A percentile compares a stretch with the other conserved stretches of the same genome.
Evolutionary conservation across 495 filamentous ascomycete species (phyloP).

Genomic region (Evernia prunastri): DNA sequence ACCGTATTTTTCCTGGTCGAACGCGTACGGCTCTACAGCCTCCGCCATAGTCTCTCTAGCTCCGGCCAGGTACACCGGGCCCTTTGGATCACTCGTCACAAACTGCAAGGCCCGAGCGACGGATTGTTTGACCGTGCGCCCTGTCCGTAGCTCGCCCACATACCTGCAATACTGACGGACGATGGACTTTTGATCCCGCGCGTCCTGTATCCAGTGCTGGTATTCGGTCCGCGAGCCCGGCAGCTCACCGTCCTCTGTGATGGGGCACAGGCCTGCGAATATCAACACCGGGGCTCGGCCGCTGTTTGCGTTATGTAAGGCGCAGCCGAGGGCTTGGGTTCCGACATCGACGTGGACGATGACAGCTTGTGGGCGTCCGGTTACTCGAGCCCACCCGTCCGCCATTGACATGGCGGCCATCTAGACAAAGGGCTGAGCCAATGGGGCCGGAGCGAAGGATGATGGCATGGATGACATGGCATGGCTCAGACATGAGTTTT

Average conservation of each 20-base stretch:
- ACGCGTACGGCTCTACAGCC: constrained; percentile 47
- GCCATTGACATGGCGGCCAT: constrained; percentile 98
- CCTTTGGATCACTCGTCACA: constrained; percentile 70
- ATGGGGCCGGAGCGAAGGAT: too few species aligned
- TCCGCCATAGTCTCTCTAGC: constrained; percentile 89
- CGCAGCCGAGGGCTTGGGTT: constrained; percentile 83
- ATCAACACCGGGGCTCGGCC: constrained; percentile 83
- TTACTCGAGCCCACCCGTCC: constrained; percentile 89
- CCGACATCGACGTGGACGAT: constrained; percentile 97
- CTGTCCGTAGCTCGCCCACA: constrained; percentile 78
- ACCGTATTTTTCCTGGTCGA: background rate
- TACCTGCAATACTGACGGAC: constrained; percentile 90
- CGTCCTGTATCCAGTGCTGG: constrained; percentile 97
- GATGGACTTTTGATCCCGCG: constrained; percentile 89
- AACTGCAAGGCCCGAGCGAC: constrained; percentile 87
- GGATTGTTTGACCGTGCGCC: constrained; percentile 91
- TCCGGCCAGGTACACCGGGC: constrained; percentile 79
- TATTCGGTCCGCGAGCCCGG: constrained; percentile 85
- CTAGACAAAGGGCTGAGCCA: constrained; percentile 24
- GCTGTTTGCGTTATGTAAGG: constrained; percentile 83
- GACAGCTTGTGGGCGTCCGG: constrained; percentile 78
- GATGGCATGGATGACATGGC: too few species aligned
- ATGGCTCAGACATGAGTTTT: too few species aligned
- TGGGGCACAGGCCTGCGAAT: constrained; percentile 85
- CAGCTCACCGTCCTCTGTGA: constrained; percentile 85